phyloP scores from a whole-genome alignment of 2,329 filamentous ascomycete species.

The Pyrenophora graminea region DNA sequence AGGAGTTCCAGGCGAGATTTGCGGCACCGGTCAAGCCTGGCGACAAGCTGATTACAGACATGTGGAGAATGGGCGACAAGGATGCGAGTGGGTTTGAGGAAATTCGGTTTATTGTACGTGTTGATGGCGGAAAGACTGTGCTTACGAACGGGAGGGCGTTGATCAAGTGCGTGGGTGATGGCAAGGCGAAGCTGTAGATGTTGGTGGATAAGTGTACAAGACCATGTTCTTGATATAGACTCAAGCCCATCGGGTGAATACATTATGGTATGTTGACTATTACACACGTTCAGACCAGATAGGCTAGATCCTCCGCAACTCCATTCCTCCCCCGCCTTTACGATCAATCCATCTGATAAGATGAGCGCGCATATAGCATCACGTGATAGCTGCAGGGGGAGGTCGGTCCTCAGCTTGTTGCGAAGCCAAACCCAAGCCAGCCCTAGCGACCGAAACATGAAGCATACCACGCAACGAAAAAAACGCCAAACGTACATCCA shows the following conservation, averaged over 20 bases:
- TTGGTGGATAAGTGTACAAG: neutral
- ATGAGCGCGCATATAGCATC: conserved; percentile 20
- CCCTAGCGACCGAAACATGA: neutral
- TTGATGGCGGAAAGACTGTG: conserved; percentile 81
- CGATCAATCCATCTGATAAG: conserved; percentile 34
- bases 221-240: too few species aligned
- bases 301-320: conserved; percentile 27
- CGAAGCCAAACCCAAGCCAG: neutral
- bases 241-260: neutral
- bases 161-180: conserved; percentile 65
- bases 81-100: conserved; percentile 74
- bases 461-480: conserved; percentile 18
- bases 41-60: conserved; percentile 78
- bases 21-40: conserved; percentile 82
- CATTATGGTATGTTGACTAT: too few species aligned
- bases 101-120: conserved; percentile 75
- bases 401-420: too few species aligned
- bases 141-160: conserved; percentile 84
- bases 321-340: neutral
- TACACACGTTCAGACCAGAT: neutral
- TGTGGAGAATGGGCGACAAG: conserved; percentile 75
- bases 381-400: neutral
- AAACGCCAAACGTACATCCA: neutral
- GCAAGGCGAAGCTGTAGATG: conserved; percentile 46
- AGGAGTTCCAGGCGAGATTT: conserved; percentile 87